Conservation (phyloP, 2,329 filamentous ascomycete genomes). For the Aspergillus aculeatus region DNA sequence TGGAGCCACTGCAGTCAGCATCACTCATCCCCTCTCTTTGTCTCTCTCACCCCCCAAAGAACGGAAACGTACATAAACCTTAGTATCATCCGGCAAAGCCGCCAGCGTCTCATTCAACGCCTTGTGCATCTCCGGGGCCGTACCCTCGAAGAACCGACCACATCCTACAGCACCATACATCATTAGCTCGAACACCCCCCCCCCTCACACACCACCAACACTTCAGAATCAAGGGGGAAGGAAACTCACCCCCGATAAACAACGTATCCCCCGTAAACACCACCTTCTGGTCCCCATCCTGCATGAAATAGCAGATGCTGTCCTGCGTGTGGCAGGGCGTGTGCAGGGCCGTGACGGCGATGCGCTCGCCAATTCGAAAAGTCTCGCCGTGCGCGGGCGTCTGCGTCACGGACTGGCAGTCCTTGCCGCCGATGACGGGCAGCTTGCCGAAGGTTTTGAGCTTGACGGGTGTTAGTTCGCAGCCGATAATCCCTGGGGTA, state of each 20-base stretch:
- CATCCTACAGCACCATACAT: constrained; percentile 60
- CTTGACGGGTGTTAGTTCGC: constrained; percentile 33
- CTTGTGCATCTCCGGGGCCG: constrained; percentile 83
- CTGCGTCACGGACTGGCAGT: constrained; percentile 76
- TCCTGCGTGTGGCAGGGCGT: constrained; percentile 98
- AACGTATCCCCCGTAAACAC: constrained; percentile 97
- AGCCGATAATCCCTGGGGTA: background rate
- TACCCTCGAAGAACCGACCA: constrained; percentile 94
- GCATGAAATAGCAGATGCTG: constrained; percentile 91
- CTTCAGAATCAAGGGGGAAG: constrained; percentile 1
- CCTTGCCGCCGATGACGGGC: constrained; percentile 80
- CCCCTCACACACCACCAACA: too few relatives aligned
- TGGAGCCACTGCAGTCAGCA: constrained; percentile 34
- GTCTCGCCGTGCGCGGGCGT: constrained; percentile 73
- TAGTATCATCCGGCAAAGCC: constrained; percentile 81
- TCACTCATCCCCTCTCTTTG: too few relatives aligned
- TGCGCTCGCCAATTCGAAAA: constrained; percentile 77
- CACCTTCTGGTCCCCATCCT: constrained; percentile 70
- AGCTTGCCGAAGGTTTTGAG: constrained; percentile 61
- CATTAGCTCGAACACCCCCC: too few relatives aligned
- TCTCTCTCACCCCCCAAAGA: background rate
- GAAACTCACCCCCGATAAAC: constrained; percentile 75
- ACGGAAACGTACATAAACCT: constrained; percentile 69
- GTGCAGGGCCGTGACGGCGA: constrained; percentile 82
- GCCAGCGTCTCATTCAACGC: constrained; percentile 85